Evolutionary conservation across 2,329 filamentous ascomycete genomes (phyloP), one percentile per base, ranked within the genome.

Genomic region (Aspergillus sp.): DNA sequence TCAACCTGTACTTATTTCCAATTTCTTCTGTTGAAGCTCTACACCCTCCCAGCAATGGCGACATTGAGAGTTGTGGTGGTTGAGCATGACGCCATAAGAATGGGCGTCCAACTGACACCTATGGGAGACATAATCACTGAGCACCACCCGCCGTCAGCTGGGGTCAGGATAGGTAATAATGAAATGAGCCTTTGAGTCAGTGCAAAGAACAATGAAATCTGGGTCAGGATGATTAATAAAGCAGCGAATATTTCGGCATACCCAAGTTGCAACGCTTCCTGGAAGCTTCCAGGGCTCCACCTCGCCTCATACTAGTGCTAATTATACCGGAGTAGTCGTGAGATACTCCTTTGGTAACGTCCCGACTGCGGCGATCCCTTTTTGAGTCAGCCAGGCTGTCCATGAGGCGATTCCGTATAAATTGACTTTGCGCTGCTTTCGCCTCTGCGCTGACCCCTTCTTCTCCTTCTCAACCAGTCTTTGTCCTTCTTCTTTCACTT

Each of bases 381-480:
- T 61, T 61, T 66, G 64, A 64, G 60, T 64, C 64, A 66, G 64
- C 64, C 61, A 53, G 60, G 38, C 57, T 56, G 57, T 53, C 57
- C 57, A 61, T 61, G 61, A 63, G 55, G 55, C 55, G 48, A 61
- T 59, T 61, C 63, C 60, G 51, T 67, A 67, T 68, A 68, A 68
- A 68, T 68, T 68, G 66, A 67, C 66, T 68, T 64, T 68, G 57
- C 54, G 54, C 60, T 61, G 57, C 63, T 66, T 57, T 67, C 60
- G 62, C 66, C 66, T 52, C 60, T 62, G 57, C 64, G 48, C 55
- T 62, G 56, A 55, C 58, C 49, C 30, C 41, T 51, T 45, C 46
- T 53, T 60, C 43, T 43, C 43, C 43, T 56, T 51, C 57, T 57
- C 54, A 45, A 31, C 54, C 48, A 25, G 41, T 57, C 59, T 61